Evolutionary conservation across 805 yeast species (phyloP).

Genomic region (Clavispora carvajalis): DNA sequence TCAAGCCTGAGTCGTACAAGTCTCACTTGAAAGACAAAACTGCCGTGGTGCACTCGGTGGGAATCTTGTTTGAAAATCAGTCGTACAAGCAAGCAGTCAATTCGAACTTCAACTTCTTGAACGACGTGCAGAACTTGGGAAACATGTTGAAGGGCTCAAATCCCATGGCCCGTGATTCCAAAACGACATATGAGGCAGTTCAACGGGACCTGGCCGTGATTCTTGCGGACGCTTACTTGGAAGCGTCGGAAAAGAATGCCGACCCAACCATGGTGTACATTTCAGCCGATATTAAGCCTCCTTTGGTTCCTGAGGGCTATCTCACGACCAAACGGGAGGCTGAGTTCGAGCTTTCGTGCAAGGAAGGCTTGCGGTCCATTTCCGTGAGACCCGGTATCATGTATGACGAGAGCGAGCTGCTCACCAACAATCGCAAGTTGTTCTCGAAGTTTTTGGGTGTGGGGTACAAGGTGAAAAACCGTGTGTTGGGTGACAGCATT

Average conservation of each 20-base stretch:
- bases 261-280: conserved; percentile 58
- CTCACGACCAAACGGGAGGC: conserved; percentile 74
- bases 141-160: conserved; percentile 46
- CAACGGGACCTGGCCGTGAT: conserved; percentile 67
- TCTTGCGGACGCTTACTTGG: conserved; percentile 51
- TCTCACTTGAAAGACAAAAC: conserved; percentile 43
- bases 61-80: conserved; percentile 65
- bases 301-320: conserved; percentile 61
- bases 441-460: conserved; percentile 40
- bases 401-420: conserved; percentile 49
- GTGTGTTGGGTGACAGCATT: conserved; percentile 33
- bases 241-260: conserved; percentile 8
- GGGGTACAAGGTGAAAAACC: conserved; percentile 40
- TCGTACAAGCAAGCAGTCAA: conserved; percentile 56
- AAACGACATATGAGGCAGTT: conserved; percentile 53
- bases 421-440: conserved; percentile 32
- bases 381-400: conserved; percentile 78
- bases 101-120: conserved; percentile 32
- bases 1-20: conserved; percentile 55
- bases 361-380: conserved; percentile 50
- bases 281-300: conserved; percentile 73
- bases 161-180: conserved; percentile 50
- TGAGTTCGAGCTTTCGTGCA: conserved; percentile 50
- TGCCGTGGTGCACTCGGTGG: conserved; percentile 80
- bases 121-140: conserved; percentile 26